phyloP scores from a whole-genome alignment of 2,329 filamentous ascomycete species.

The Aureobasidium sp. region DNA sequence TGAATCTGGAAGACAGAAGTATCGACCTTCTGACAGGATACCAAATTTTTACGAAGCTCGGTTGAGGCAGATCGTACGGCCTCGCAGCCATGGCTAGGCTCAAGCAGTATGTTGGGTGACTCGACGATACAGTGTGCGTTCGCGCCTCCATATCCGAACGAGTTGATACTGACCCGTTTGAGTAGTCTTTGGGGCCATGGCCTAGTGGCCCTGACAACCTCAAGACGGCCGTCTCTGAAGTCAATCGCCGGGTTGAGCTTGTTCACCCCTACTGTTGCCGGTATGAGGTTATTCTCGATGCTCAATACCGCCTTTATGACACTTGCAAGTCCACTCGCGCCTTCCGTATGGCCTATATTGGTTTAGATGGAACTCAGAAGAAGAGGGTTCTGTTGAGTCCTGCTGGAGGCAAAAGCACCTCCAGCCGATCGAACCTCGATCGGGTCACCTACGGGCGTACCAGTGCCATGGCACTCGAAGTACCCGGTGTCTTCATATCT shows the following conservation, averaged over 20 bases:
- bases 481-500: conserved; percentile 3
- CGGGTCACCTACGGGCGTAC: conserved; percentile 23
- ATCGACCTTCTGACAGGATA: too few relatives aligned
- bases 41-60: too few relatives aligned
- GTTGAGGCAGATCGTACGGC: background rate
- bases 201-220: background rate
- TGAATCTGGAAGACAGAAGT: background rate
- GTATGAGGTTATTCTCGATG: conserved; percentile 22
- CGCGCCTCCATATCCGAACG: conserved; percentile 23
- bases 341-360: conserved; percentile 42
- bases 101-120: background rate
- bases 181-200: background rate
- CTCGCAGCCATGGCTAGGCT: too few relatives aligned
- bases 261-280: conserved; percentile 15
- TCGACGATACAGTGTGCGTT: conserved; percentile 21
- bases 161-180: conserved; percentile 17
- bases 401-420: background rate
- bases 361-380: conserved; percentile 26
- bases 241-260: background rate
- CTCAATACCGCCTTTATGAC: conserved; percentile 27
- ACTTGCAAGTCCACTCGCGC: conserved; percentile 37
- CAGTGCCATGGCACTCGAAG: conserved; percentile 24
- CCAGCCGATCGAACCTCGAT: conserved; percentile 21
- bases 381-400: background rate
- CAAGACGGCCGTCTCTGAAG: background rate